Base-by-base conservation (phyloP, 2,329 filamentous ascomycete genomes). In the Microcyclospora pomicola region DNA sequence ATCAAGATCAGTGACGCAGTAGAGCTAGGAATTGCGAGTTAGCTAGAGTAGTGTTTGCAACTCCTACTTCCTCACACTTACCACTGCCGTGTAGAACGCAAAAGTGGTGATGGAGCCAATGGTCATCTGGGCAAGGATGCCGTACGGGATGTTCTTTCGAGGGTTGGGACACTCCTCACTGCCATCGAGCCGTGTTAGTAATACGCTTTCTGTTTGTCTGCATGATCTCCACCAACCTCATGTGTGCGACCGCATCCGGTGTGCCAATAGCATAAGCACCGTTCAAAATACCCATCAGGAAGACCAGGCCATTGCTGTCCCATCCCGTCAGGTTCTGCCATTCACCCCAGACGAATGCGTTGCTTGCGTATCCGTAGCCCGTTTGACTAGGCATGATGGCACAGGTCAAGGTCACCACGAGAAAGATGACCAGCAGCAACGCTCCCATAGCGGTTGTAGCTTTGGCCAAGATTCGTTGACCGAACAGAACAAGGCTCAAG, bases 201-300 rank as follows among this genome's bases (percentile, higher is more conserved):
- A 24, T 24, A 5, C 7, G 19, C 19, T 24, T 24, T 24, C 5
- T 7, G 19, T 7, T 5, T 7, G 4, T 7, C 19, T 7, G 7
- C 19, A 24, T 7, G 19, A 24, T 24, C 19, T 24, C 19, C 5
- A 24, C 19, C 7, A 4, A 24, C 19, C 19, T 71, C 31, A 80
- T 54, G 51, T 81, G 78, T 1, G 72, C 72, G 1, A 72, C 69
- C 15, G 70, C 69, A 47, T 82, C 77, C 0, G 75, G 71, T 1
- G 73, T 72, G 2, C 77, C 78, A 5, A 81, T 70, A 27, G 72
- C 69, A 50, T 73, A 82, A 0, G 50, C 77, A 14, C 76, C 77
- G 47, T 82, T 82, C 16, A 80, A 63, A 48, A 79, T 75, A 11
- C 75, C 75, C 5, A 71, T 60, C 12, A 79, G 54, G 42, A 80